These are phyloP conservation scores for Filosporella fistucella DNA, from an alignment of 495 filamentous ascomycete species.

Conservation along the genomic window DNA sequence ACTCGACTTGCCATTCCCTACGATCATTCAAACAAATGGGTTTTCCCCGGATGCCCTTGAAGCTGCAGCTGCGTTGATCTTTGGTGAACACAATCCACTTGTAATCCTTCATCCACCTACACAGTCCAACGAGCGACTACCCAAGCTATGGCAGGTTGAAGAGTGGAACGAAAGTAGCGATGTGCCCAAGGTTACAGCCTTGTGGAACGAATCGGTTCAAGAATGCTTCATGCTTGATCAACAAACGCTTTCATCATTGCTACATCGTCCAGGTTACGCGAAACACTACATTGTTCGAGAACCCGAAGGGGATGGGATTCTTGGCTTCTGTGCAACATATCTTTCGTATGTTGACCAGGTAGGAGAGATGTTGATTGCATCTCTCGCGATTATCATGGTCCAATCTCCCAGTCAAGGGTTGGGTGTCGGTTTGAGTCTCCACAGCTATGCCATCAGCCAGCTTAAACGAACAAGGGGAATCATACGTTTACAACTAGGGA, in stretches of 20 bases:
- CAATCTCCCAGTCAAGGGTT: slow-evolving; percentile 44
- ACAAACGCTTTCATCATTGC: slow-evolving; percentile 43
- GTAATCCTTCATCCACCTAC: slow-evolving; percentile 17
- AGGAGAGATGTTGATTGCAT: slow-evolving; percentile 50
- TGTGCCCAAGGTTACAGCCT: slow-evolving; percentile 33
- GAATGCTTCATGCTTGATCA: slow-evolving; percentile 37
- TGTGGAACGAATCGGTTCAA: slow-evolving; percentile 47
- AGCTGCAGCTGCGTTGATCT: slow-evolving; percentile 49
- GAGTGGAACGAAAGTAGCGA: slow-evolving; percentile 40
- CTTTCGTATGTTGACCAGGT: slow-evolving; percentile 48
- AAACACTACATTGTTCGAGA: slow-evolving; percentile 60
- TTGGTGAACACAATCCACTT: slow-evolving; percentile 32
- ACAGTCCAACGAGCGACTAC: slow-evolving; percentile 10
- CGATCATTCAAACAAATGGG: slow-evolving; percentile 41
- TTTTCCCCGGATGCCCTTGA: slow-evolving; percentile 47
- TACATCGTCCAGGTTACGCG: slow-evolving; percentile 55
- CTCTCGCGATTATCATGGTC: slow-evolving; percentile 54
- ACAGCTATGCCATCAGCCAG: slow-evolving; percentile 47
- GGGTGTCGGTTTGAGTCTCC: slow-evolving; percentile 53
- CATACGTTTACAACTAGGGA: slow-evolving; percentile 52
- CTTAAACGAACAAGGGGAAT: slow-evolving; percentile 50
- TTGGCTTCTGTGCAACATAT: slow-evolving; percentile 59
- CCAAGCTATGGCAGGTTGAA: slow-evolving; percentile 37
- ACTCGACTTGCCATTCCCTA: slow-evolving; percentile 31
- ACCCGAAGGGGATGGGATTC: slow-evolving; percentile 38